Evolutionary conservation across 768 basidiomycete species (phyloP).

Genomic region (Naganishia friedmannii): DNA sequence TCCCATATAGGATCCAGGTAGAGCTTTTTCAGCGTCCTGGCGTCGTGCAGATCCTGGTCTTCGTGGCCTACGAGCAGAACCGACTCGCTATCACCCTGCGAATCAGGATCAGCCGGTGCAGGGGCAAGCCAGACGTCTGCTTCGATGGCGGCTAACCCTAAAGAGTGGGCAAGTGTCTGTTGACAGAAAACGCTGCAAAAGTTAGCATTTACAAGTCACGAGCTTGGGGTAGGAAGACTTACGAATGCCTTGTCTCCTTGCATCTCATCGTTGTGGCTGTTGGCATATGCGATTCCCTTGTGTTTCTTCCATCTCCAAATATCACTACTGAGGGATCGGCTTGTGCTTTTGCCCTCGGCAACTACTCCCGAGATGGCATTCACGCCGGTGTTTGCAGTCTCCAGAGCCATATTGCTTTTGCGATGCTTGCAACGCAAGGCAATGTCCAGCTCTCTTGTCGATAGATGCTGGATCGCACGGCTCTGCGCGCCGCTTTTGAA

Average conservation of each 20-base stretch:
- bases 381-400: not conserved
- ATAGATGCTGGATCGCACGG: not conserved
- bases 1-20: slow-evolving; percentile 37
- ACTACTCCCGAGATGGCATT: not conserved
- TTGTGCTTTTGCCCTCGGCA: not conserved
- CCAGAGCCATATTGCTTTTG: not conserved
- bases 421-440: not conserved
- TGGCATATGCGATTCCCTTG: slow-evolving; percentile 27
- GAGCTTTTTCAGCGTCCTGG: slow-evolving; percentile 31
- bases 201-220: not conserved
- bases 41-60: slow-evolving; percentile 28
- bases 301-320: slow-evolving; percentile 15
- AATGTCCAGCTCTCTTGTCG: not conserved
- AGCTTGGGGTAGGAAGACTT: slow-evolving; percentile 18
- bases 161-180: slow-evolving; percentile 34
- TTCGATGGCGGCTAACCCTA: slow-evolving; percentile 38
- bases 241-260: slow-evolving; percentile 39
- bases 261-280: slow-evolving; percentile 46
- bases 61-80: slow-evolving; percentile 34
- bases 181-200: not conserved
- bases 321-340: slow-evolving; percentile 9
- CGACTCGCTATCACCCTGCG: slow-evolving; percentile 6
- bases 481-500: not conserved
- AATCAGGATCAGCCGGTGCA: not conserved
- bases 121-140: slow-evolving; percentile 32